Conservation (phyloP, 805 yeast genomes). For the Candida broadrunensis region DNA sequence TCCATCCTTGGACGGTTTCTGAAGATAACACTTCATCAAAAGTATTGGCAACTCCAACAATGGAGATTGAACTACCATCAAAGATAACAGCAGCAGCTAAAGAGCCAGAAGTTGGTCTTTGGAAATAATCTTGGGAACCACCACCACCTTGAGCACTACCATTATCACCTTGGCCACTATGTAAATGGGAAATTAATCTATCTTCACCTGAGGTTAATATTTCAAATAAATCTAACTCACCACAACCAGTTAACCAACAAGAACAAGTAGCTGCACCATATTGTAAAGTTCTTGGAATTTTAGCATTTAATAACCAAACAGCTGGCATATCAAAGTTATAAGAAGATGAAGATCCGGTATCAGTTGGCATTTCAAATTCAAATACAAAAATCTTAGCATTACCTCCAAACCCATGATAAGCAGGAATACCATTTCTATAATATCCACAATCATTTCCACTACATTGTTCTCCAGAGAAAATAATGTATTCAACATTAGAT, state of each 20-base stretch:
- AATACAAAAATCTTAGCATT: constrained; percentile 79
- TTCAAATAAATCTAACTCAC: constrained; percentile 96
- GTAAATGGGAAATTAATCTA: constrained; percentile 77
- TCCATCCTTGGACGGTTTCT: constrained; percentile 60
- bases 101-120: constrained; percentile 74
- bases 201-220: constrained; percentile 72
- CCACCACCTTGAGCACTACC: constrained; percentile 63
- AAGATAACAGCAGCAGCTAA: constrained; percentile 91
- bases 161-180: constrained; percentile 72
- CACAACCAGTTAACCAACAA: constrained; percentile 97
- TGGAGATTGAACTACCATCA: constrained; percentile 50
- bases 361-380: constrained; percentile 92
- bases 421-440: constrained; percentile 83
- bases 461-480: constrained; percentile 74
- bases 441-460: constrained; percentile 69
- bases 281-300: constrained; percentile 94
- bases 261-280: constrained; percentile 85
- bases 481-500: constrained; percentile 76
- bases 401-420: constrained; percentile 93
- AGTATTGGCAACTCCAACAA: constrained; percentile 60
- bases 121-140: constrained; percentile 83
- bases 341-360: constrained; percentile 40
- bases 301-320: constrained; percentile 91
- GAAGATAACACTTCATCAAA: constrained; percentile 43
- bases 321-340: constrained; percentile 95